These are phyloP conservation scores for Candolleomyces efflorescens DNA, from an alignment of 768 basidiomycete species.

Conservation along the genomic window DNA sequence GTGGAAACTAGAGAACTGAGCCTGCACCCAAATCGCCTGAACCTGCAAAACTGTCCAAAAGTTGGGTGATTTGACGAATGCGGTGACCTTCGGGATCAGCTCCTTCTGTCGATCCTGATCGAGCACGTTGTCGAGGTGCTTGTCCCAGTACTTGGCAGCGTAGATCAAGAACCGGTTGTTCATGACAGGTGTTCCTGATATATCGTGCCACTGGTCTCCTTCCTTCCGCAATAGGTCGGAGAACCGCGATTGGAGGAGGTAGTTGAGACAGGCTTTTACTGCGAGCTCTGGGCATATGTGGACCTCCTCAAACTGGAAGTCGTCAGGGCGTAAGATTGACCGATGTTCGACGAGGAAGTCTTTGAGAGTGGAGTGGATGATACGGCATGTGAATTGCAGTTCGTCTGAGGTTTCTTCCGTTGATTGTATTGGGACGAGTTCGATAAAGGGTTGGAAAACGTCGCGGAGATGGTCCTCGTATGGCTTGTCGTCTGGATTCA, in stretches of 20 bases:
- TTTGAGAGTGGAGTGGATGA: conserved; percentile 23
- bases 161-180: conserved; percentile 24
- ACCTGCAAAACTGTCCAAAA: conserved; percentile 27
- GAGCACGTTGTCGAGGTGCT: conserved; percentile 20
- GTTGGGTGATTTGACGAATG: conserved; percentile 22
- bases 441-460: conserved; percentile 16
- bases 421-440: conserved; percentile 1
- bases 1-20: conserved; percentile 19
- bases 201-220: conserved; percentile 19
- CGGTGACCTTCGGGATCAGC: conserved; percentile 11
- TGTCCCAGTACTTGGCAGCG: conserved; percentile 29
- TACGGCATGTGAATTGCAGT: conserved; percentile 15
- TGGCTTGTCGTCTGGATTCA: conserved; percentile 9
- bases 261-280: conserved; percentile 21
- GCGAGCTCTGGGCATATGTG: conserved; percentile 14
- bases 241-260: conserved; percentile 20
- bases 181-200: conserved; percentile 14
- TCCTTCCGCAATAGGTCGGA: conserved; percentile 12
- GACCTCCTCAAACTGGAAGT: conserved; percentile 3
- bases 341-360: conserved; percentile 19
- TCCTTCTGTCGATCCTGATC: background rate
- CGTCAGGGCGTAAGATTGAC: conserved; percentile 9
- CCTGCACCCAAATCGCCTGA: conserved; percentile 26
- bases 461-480: conserved; percentile 7
- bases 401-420: background rate